phyloP scores from a whole-genome alignment of 169 alveolate species.

The Plasmodium ovale region DNA sequence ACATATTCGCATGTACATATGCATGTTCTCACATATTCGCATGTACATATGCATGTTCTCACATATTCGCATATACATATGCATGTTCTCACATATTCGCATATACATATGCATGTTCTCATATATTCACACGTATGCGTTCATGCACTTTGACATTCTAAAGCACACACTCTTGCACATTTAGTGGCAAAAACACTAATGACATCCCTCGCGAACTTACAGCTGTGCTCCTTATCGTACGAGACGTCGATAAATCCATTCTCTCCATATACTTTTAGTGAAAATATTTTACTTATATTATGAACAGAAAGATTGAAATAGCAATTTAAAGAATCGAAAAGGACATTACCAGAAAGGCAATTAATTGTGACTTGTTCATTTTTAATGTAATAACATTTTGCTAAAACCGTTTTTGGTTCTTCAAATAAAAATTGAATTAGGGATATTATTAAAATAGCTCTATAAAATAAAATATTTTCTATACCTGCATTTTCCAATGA shows the following conservation, averaged over 20 bases:
- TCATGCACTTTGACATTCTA: neutral
- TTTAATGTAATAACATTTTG: constrained; percentile 44
- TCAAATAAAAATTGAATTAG: constrained; percentile 54
- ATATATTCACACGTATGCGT: neutral
- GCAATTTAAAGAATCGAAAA: constrained; percentile 38
- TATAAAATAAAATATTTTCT: constrained; percentile 30
- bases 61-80: neutral
- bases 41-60: neutral
- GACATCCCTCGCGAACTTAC: neutral
- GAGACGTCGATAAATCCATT: constrained; percentile 60
- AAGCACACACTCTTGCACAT: too few relatives aligned
- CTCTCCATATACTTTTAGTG: constrained; percentile 45
- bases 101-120: neutral
- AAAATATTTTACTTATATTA: constrained; percentile 27
- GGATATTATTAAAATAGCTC: constrained; percentile 42
- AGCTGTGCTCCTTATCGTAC: constrained; percentile 52
- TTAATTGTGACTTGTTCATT: constrained; percentile 6
- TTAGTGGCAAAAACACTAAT: too few relatives aligned
- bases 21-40: neutral
- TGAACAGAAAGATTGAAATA: constrained; percentile 44
- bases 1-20: neutral
- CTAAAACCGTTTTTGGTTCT: constrained; percentile 30
- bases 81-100: neutral
- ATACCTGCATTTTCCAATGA: constrained; percentile 41
- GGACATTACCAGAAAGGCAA: constrained; percentile 34